These are phyloP conservation scores for Lentinula aciculospora DNA, from an alignment of 768 basidiomycete species.

Conservation along the genomic window DNA sequence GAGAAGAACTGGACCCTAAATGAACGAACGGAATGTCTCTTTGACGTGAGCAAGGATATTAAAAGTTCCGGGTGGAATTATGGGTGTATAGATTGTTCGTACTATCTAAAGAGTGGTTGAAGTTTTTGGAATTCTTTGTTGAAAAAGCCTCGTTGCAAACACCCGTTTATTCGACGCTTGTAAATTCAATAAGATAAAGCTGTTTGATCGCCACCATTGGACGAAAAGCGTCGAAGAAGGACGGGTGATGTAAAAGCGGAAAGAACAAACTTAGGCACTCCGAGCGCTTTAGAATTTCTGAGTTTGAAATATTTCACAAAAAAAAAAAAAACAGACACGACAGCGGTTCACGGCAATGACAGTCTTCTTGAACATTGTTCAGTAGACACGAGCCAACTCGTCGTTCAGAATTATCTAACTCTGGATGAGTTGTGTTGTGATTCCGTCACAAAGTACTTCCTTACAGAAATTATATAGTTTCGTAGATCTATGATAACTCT, in stretches of 20 bases:
- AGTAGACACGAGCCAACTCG: neutral
- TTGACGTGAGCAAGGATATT: constrained; percentile 6
- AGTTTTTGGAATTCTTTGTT: neutral
- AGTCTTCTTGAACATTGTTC: neutral
- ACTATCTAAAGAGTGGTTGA: neutral
- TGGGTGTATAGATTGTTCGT: neutral
- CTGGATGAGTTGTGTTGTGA: constrained; percentile 7
- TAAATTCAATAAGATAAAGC: neutral
- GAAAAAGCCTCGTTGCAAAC: constrained; percentile 3
- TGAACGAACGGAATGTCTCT: neutral
- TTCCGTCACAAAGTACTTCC: neutral
- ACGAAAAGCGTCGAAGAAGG: neutral
- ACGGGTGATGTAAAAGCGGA: neutral
- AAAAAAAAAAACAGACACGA: neutral
- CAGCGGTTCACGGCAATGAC: neutral
- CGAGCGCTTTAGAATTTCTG: neutral
- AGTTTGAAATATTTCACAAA: neutral
- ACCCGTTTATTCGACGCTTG: neutral
- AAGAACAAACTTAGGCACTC: neutral
- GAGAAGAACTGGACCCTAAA: neutral
- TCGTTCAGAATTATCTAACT: constrained; percentile 7
- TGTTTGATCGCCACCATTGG: neutral
- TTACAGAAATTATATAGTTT: constrained; percentile 7
- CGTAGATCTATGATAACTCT: constrained; percentile 11
- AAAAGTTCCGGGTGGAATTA: neutral